Percentiles rank a stretch among this genome's conserved stretches.
phyloP scores from a whole-genome alignment of 2,329 filamentous ascomycete species.

The Penicillium rolfsii region DNA sequence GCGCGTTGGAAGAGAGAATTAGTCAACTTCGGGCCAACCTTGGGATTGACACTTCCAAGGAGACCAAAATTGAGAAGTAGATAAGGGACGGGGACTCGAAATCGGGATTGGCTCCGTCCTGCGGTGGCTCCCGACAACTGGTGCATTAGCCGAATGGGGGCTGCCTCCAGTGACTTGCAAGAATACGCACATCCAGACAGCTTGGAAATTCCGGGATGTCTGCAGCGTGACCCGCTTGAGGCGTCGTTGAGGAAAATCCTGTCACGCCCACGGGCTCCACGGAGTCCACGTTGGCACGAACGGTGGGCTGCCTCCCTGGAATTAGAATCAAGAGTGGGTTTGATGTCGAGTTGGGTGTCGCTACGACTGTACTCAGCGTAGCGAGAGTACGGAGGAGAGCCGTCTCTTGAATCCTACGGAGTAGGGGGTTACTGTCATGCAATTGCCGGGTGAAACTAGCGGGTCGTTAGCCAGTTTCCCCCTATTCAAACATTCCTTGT shows the following conservation, averaged over 20 bases:
- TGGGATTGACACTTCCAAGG: slow-evolving; percentile 7
- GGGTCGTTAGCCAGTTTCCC: slow-evolving; percentile 5
- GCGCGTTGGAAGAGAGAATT: slow-evolving; percentile 45
- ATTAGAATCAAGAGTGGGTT: no score
- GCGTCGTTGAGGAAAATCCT: slow-evolving; percentile 4
- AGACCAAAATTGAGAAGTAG: background rate
- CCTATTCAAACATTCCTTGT: background rate
- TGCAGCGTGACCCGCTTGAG: slow-evolving; percentile 4
- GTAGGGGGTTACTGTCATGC: no score
- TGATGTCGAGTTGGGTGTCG: no score
- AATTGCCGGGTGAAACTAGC: background rate
- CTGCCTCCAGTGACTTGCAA: background rate
- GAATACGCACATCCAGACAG: background rate
- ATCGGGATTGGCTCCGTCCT: background rate
- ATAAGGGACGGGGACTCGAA: background rate
- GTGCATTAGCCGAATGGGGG: background rate
- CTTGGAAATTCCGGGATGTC: background rate
- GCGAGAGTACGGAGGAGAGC: no score
- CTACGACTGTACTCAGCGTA: no score
- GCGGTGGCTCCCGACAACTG: background rate
- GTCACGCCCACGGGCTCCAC: background rate
- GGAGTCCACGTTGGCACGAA: slow-evolving; percentile 10
- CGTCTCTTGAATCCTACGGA: no score
- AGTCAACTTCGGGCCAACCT: slow-evolving; percentile 33
- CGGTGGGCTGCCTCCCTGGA: slow-evolving; percentile 6